These are phyloP conservation scores for Mycena vulgaris DNA, from an alignment of 768 basidiomycete species.

Conservation along the genomic window DNA sequence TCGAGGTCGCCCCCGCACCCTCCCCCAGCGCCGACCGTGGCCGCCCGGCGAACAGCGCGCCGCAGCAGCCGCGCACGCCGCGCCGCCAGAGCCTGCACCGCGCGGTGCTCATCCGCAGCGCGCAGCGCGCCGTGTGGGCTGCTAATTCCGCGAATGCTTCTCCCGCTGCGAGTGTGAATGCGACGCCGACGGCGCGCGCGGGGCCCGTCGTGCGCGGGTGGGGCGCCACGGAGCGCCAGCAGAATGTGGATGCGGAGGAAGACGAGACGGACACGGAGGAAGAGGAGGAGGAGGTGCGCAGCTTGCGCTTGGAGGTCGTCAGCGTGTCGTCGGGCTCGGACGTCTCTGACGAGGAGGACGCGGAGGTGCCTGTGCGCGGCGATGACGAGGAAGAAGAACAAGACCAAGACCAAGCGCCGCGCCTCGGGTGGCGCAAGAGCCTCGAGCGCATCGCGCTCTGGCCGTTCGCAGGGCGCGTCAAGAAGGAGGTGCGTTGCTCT, in stretches of 20 bases:
- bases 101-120: slow-evolving; percentile 79
- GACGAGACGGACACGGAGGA: slow-evolving; percentile 52
- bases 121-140: slow-evolving; percentile 73
- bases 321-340: slow-evolving; percentile 56
- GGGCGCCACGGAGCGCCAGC: too few relatives aligned
- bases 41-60: slow-evolving; percentile 52
- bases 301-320: slow-evolving; percentile 67
- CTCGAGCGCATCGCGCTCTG: slow-evolving; percentile 39
- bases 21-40: too few relatives aligned
- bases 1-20: slow-evolving; percentile 49
- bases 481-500: slow-evolving; percentile 27
- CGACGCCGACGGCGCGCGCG: neutral
- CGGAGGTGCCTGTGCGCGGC: slow-evolving; percentile 49
- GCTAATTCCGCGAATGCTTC: slow-evolving; percentile 14
- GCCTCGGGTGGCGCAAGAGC: slow-evolving; percentile 40
- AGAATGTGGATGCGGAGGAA: slow-evolving; percentile 1
- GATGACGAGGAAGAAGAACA: slow-evolving; percentile 42
- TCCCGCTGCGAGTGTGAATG: too few relatives aligned
- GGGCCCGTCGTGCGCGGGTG: slow-evolving; percentile 17
- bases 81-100: slow-evolving; percentile 71
- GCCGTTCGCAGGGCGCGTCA: slow-evolving; percentile 40
- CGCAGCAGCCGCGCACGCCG: slow-evolving; percentile 39
- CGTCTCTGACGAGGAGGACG: slow-evolving; percentile 53
- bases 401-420: slow-evolving; percentile 4
- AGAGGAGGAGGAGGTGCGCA: slow-evolving; percentile 64